Conservation (phyloP, 805 yeast species). For the Sugiyamaella floridensis region DNA sequence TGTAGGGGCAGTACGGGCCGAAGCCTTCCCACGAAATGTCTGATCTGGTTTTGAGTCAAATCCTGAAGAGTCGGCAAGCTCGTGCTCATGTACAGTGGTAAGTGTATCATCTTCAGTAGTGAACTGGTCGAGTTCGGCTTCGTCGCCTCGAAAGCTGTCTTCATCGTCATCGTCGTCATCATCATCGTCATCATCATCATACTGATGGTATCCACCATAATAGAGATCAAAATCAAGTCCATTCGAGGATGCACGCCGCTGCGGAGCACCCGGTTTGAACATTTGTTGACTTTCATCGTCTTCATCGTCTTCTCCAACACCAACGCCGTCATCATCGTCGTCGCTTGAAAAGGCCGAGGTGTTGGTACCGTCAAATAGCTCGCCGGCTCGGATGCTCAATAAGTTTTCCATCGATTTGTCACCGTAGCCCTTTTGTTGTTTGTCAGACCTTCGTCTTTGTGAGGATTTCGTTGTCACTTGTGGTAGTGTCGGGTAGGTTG, state of each 20-base stretch:
- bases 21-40: neutral
- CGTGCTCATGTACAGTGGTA: slow-evolving; percentile 12
- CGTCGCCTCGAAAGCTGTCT: slow-evolving; percentile 19
- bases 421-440: neutral
- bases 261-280: slow-evolving; percentile 1
- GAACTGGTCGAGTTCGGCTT: slow-evolving; percentile 23
- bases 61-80: slow-evolving; percentile 12
- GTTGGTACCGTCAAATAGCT: neutral
- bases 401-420: neutral
- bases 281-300: slow-evolving; percentile 1
- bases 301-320: neutral
- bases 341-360: neutral
- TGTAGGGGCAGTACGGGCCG: neutral
- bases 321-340: slow-evolving; percentile 2
- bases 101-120: slow-evolving; percentile 23
- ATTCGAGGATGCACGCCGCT: neutral
- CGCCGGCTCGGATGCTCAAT: neutral
- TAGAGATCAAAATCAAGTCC: slow-evolving; percentile 5
- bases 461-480: neutral
- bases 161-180: slow-evolving; percentile 17
- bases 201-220: slow-evolving; percentile 2
- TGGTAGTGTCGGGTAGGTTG: slow-evolving; percentile 4
- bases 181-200: slow-evolving; percentile 13
- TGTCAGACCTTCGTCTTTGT: neutral
- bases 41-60: slow-evolving; percentile 14